These are phyloP conservation scores for Citrus mangshanensis DNA, from an alignment of 345 rosid genomes.

Conservation along the genomic window DNA sequence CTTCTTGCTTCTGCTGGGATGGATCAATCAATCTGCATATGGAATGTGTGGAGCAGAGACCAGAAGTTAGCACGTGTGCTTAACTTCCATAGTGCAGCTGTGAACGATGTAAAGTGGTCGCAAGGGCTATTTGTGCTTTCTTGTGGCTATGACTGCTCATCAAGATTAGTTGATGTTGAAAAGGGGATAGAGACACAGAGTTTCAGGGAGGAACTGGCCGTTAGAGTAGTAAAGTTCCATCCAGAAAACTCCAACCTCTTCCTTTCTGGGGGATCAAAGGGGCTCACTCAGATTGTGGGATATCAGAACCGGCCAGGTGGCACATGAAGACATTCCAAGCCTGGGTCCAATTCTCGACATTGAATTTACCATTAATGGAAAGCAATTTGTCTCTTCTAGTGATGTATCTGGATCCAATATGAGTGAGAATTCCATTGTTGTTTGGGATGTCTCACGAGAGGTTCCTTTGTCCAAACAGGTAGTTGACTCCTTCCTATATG, in stretches of 20 bases:
- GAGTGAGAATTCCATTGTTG: slow-evolving; percentile 74
- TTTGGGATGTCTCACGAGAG: slow-evolving; percentile 73
- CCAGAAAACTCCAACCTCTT: slow-evolving; percentile 63
- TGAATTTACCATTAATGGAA: slow-evolving; percentile 63
- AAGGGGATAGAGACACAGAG: slow-evolving; percentile 55
- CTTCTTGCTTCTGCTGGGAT: slow-evolving; percentile 92
- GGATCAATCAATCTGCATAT: slow-evolving; percentile 60
- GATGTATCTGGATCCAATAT: slow-evolving; percentile 67
- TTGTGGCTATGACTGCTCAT: slow-evolving; percentile 74
- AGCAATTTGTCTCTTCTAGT: slow-evolving; percentile 72
- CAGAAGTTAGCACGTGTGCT: slow-evolving; percentile 57
- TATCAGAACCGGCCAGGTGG: slow-evolving; percentile 53
- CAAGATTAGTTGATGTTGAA: slow-evolving; percentile 74
- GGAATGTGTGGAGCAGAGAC: slow-evolving; percentile 78
- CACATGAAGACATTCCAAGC: slow-evolving; percentile 48
- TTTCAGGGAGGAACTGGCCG: slow-evolving; percentile 70
- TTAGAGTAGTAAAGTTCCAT: slow-evolving; percentile 64
- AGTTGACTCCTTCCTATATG: slow-evolving; percentile 10
- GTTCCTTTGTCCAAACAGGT: slow-evolving; percentile 91
- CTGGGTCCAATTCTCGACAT: slow-evolving; percentile 80
- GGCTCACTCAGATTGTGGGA: slow-evolving; percentile 85
- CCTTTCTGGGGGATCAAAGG: slow-evolving; percentile 78
- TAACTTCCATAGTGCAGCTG: slow-evolving; percentile 60
- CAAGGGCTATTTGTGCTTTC: slow-evolving; percentile 58
- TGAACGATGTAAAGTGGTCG: slow-evolving; percentile 79